Percentiles rank a stretch among this genome's conserved stretches.
Conservation (phyloP, 192 early-diverging fungal genomes). For the Pilobolus umbonatus region DNA sequence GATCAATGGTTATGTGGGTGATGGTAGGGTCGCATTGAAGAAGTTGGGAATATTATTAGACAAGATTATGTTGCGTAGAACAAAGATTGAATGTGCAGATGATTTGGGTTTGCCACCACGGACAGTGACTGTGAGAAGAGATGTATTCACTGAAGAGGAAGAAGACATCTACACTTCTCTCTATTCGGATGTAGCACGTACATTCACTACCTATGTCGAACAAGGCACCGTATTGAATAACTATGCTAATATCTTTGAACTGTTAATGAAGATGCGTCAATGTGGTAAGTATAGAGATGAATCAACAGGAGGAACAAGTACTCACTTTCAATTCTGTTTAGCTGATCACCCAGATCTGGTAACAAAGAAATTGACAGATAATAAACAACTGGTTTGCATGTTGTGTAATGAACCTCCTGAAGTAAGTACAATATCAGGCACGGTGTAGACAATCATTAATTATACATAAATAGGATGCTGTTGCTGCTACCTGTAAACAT, state of each 20-base stretch:
- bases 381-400: slow-evolving; percentile 75
- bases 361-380: slow-evolving; percentile 51
- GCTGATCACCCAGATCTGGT: slow-evolving; percentile 84
- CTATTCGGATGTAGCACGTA: slow-evolving; percentile 66
- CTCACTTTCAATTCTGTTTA: no score
- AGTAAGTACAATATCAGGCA: slow-evolving; percentile 26
- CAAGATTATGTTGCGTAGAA: slow-evolving; percentile 85
- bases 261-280: slow-evolving; percentile 83
- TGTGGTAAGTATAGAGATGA: slow-evolving; percentile 42
- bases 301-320: no score
- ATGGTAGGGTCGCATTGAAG: slow-evolving; percentile 59
- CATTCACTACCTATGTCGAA: slow-evolving; percentile 79
- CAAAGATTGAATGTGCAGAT: slow-evolving; percentile 82
- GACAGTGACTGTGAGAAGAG: slow-evolving; percentile 71
- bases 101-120: slow-evolving; percentile 87
- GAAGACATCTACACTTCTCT: slow-evolving; percentile 86
- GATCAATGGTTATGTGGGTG: slow-evolving; percentile 54
- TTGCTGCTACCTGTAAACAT: slow-evolving; percentile 80
- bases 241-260: slow-evolving; percentile 91
- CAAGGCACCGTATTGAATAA: slow-evolving; percentile 84
- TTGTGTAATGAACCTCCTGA: slow-evolving; percentile 75
- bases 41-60: slow-evolving; percentile 77
- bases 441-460: neutral
- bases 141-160: slow-evolving; percentile 84
- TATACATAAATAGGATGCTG: slow-evolving; percentile 67